A percentile compares a stretch with the other conserved stretches of the same genome.
Conservation (phyloP, 768 basidiomycete species). For the Lentinula guzmanii region DNA sequence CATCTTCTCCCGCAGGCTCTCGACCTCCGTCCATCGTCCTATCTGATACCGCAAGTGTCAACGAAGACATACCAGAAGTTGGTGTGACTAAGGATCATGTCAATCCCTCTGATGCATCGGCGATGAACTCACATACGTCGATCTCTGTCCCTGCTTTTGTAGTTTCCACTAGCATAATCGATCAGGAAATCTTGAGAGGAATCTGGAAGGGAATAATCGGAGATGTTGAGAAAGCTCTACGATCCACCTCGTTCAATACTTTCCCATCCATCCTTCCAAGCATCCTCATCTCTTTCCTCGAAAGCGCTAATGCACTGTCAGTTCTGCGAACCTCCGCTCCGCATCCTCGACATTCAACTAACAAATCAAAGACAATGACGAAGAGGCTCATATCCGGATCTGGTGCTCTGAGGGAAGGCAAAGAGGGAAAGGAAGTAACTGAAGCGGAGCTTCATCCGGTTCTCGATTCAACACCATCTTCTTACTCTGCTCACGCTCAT, state of each 20-base stretch:
- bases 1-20: not conserved
- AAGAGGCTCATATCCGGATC: not conserved
- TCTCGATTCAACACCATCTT: not conserved
- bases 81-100: not conserved
- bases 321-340: not conserved
- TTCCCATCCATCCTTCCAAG: not conserved
- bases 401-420: not conserved
- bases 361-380: not conserved
- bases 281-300: not conserved
- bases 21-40: constrained; percentile 2
- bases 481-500: not conserved
- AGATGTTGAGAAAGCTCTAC: not conserved
- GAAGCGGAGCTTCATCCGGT: not conserved
- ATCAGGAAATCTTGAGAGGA: constrained; percentile 1
- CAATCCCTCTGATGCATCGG: no score
- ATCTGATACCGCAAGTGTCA: not conserved
- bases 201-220: constrained; percentile 1
- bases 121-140: not conserved
- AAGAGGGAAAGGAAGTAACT: not conserved
- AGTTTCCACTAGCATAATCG: not conserved
- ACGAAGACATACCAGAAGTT: not conserved
- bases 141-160: not conserved
- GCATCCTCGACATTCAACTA: not conserved
- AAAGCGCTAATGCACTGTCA: not conserved
- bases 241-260: not conserved